Conservation (phyloP, 1,284 basidiomycete species). For the Caloboletus firmus region DNA sequence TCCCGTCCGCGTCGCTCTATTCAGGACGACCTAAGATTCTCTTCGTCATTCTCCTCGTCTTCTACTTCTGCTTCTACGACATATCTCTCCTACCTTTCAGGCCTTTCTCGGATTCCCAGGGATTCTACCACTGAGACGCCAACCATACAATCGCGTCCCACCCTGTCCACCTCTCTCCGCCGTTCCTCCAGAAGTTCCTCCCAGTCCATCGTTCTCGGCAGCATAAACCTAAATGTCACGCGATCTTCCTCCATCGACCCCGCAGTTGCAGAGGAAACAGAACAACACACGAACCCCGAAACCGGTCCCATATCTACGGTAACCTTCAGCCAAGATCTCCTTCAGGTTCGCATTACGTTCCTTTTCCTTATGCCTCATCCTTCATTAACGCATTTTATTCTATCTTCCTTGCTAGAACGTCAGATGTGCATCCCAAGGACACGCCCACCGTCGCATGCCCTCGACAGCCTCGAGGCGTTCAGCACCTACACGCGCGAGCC, state of each 20-base stretch:
- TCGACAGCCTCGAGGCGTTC: slow-evolving; percentile 24
- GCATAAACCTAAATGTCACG: slow-evolving; percentile 29
- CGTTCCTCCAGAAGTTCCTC: slow-evolving; percentile 20
- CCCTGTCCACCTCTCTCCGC: slow-evolving; percentile 21
- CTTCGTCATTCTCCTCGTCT: slow-evolving; percentile 24
- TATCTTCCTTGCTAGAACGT: slow-evolving; percentile 19
- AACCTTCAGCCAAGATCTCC: slow-evolving; percentile 32
- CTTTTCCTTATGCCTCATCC: neutral
- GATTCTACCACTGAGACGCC: slow-evolving; percentile 20
- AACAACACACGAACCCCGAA: slow-evolving; percentile 11
- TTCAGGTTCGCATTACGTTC: slow-evolving; percentile 24
- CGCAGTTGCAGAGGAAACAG: slow-evolving; percentile 15
- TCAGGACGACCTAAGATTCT: slow-evolving; percentile 13
- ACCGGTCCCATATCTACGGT: slow-evolving; percentile 13
- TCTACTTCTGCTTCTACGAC: slow-evolving; percentile 24
- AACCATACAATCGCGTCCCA: slow-evolving; percentile 16
- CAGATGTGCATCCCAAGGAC: slow-evolving; percentile 19
- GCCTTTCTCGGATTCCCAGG: slow-evolving; percentile 7
- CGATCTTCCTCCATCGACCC: slow-evolving; percentile 23
- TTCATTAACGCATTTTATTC: neutral
- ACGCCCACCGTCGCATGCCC: slow-evolving; percentile 21
- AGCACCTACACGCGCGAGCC: neutral
- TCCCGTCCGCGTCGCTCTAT: slow-evolving; percentile 27
- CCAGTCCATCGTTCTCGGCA: slow-evolving; percentile 30
- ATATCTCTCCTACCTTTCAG: slow-evolving; percentile 19